Evolutionary conservation across 2,329 filamentous ascomycete species (phyloP).

Genomic region (Phyllosticta ampelicida): DNA sequence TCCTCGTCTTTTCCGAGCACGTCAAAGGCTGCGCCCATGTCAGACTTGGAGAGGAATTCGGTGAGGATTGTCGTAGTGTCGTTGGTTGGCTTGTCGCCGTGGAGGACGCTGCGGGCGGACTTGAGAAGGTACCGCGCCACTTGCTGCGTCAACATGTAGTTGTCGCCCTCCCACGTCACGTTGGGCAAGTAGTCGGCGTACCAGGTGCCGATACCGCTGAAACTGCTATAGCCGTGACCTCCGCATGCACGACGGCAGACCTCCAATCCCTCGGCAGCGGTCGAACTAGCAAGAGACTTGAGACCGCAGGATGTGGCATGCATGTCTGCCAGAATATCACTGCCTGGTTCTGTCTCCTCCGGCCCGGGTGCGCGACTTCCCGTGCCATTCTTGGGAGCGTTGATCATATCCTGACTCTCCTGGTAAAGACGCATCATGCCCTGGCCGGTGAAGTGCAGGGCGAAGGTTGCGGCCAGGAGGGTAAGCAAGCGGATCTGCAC

Average conservation of each 20-base stretch:
- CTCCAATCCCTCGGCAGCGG: constrained; percentile 64
- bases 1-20: constrained; percentile 60
- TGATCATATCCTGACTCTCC: constrained; percentile 60
- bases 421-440: constrained; percentile 66
- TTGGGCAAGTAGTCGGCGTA: constrained; percentile 68
- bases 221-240: constrained; percentile 65
- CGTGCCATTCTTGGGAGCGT: constrained; percentile 31
- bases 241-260: constrained; percentile 65
- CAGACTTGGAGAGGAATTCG: constrained; percentile 52
- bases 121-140: constrained; percentile 67
- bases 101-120: constrained; percentile 59
- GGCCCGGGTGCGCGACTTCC: constrained; percentile 50
- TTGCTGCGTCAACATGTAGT: constrained; percentile 75
- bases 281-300: constrained; percentile 62
- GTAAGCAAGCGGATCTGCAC: constrained; percentile 65
- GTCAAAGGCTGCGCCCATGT: constrained; percentile 64
- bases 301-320: constrained; percentile 68
- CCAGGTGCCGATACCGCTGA: constrained; percentile 64
- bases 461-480: constrained; percentile 61
- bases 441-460: constrained; percentile 68
- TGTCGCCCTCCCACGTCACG: constrained; percentile 65
- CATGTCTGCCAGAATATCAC: constrained; percentile 59
- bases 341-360: constrained; percentile 55
- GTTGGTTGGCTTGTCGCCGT: constrained; percentile 52
- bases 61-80: constrained; percentile 58